Evolutionary conservation across 2,329 filamentous ascomycete genomes (phyloP).

Genomic region (Botryotinia calthae): DNA sequence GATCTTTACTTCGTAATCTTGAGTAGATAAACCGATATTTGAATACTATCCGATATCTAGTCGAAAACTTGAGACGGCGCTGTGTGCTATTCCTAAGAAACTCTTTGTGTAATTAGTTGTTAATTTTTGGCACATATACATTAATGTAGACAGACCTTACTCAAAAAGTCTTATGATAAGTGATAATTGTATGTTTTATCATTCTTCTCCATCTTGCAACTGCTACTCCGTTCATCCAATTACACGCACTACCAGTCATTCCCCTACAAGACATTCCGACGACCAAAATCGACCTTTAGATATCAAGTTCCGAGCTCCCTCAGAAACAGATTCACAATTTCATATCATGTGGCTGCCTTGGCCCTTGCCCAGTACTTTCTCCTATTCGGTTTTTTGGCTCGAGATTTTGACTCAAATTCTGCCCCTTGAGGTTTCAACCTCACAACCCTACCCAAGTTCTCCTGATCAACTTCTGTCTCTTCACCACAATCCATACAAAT

Average conservation of each 20-base stretch:
- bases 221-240: background rate
- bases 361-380: background rate
- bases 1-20: background rate
- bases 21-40: background rate
- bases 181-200: background rate
- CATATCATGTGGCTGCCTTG: background rate
- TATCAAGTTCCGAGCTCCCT: background rate
- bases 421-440: background rate
- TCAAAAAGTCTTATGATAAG: background rate
- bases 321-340: background rate
- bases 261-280: background rate
- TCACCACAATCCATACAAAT: background rate
- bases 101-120: background rate
- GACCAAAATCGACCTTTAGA: background rate
- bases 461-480: background rate
- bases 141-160: background rate
- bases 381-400: background rate
- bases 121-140: background rate
- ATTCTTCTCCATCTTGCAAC: background rate
- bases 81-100: background rate
- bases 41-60: background rate
- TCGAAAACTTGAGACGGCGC: background rate
- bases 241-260: background rate
- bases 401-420: background rate
- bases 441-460: background rate